phyloP scores from a whole-genome alignment of 177 flowering plant genomes.

The Vitis hybrid region DNA sequence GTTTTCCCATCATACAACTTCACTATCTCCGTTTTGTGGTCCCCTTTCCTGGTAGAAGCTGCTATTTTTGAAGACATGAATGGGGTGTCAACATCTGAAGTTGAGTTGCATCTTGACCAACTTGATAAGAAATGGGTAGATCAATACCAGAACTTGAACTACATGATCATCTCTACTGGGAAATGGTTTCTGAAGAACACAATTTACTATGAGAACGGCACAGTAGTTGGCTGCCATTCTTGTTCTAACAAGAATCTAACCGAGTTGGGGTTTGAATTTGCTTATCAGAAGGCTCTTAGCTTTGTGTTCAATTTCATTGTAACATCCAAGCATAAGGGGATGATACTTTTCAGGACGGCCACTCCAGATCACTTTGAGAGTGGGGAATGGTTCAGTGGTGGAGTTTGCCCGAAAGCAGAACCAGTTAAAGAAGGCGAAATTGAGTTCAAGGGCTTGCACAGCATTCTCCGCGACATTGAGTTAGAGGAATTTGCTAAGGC shows the following conservation, averaged over 20 bases:
- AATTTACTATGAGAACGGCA: slow-evolving; percentile 67
- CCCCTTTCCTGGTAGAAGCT: slow-evolving; percentile 81
- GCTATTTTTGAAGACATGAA: slow-evolving; percentile 70
- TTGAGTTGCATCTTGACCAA: slow-evolving; percentile 71
- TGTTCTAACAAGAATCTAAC: slow-evolving; percentile 65
- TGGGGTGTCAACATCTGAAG: slow-evolving; percentile 76
- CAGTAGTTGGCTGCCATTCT: slow-evolving; percentile 66
- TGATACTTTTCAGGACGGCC: slow-evolving; percentile 61
- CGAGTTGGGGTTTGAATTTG: slow-evolving; percentile 55
- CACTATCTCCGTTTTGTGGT: slow-evolving; percentile 72
- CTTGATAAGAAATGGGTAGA: slow-evolving; percentile 74
- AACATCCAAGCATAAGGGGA: slow-evolving; percentile 52
- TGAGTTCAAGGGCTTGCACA: slow-evolving; percentile 43
- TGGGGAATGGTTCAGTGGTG: slow-evolving; percentile 87
- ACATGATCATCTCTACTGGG: slow-evolving; percentile 73
- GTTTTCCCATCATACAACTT: slow-evolving; percentile 67
- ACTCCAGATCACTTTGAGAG: slow-evolving; percentile 94
- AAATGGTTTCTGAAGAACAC: slow-evolving; percentile 88
- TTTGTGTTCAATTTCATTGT: slow-evolving; percentile 44
- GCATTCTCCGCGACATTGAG: slow-evolving; percentile 48
- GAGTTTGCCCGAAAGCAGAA: slow-evolving; percentile 53
- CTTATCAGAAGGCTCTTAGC: slow-evolving; percentile 56
- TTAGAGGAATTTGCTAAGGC: slow-evolving; percentile 60
- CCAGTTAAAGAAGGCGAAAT: slow-evolving; percentile 75
- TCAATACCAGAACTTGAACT: slow-evolving; percentile 50